Percentiles rank a stretch among this genome's conserved stretches.
Evolutionary conservation across 169 alveolate genomes (phyloP).

Genomic region (Eimeria necatrix): DNA sequence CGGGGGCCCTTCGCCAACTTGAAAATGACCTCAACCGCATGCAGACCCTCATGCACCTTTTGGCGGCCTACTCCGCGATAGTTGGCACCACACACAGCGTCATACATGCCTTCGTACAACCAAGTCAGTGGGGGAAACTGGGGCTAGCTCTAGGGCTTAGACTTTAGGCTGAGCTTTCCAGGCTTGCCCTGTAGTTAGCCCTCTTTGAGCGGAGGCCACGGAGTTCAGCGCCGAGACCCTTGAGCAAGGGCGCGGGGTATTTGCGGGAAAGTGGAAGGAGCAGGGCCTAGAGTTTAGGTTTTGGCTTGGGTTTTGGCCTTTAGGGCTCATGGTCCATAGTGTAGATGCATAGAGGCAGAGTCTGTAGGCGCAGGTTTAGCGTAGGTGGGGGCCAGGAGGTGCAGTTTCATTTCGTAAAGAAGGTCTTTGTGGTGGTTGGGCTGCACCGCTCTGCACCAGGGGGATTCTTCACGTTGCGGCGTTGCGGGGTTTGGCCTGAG

Average conservation of each 20-base stretch:
- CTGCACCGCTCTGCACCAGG: background rate
- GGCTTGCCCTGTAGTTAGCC: background rate
- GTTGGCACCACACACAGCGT: constrained; percentile 58
- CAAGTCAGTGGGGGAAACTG: constrained; percentile 13
- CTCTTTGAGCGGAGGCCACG: background rate
- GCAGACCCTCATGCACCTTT: constrained; percentile 73
- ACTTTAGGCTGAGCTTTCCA: background rate
- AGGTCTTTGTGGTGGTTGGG: background rate
- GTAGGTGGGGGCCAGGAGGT: too few relatives aligned
- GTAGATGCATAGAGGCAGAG: too few relatives aligned
- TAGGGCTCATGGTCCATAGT: too few relatives aligned
- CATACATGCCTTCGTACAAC: constrained; percentile 73
- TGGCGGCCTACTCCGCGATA: constrained; percentile 74
- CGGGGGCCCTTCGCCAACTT: constrained; percentile 45
- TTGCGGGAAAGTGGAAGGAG: background rate
- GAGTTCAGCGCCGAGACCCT: background rate
- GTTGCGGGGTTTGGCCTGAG: background rate
- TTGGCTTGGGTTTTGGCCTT: background rate
- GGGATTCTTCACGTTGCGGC: background rate
- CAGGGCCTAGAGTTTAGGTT: background rate
- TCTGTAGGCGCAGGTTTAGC: too few relatives aligned
- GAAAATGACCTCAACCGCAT: constrained; percentile 73
- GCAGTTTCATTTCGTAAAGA: too few relatives aligned
- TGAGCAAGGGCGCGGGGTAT: background rate
- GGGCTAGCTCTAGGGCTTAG: constrained; percentile 9